A percentile compares a stretch with the other conserved stretches of the same genome.
Evolutionary conservation across 2,329 filamentous ascomycete genomes (phyloP).

Genomic region (Aureobasidium leucospermi): DNA sequence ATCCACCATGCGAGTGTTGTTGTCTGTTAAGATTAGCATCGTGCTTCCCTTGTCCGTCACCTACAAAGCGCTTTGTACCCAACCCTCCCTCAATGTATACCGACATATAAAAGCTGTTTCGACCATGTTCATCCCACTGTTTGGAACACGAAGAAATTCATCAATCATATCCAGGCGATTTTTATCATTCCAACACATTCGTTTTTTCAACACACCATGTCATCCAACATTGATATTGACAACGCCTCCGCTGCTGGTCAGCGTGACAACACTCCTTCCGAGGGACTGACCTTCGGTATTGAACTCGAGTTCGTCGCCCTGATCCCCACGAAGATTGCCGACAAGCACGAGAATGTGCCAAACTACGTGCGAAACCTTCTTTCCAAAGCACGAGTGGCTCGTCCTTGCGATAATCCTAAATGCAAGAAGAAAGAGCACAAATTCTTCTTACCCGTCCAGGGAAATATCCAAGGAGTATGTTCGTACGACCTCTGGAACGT

Average conservation of each 20-base stretch:
- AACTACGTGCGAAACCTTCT: not conserved
- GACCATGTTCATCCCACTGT: not conserved
- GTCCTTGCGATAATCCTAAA: not conserved
- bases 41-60: not conserved
- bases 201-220: not conserved
- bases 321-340: not conserved
- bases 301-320: not conserved
- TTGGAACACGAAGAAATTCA: not conserved
- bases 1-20: not conserved
- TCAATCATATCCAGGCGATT: not conserved
- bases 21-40: not conserved
- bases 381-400: not conserved
- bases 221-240: not conserved
- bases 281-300: not conserved
- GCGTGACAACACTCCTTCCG: not conserved
- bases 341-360: not conserved
- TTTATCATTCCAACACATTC: not conserved
- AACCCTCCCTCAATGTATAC: not conserved
- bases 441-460: not conserved
- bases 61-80: not conserved
- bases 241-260: conserved; percentile 5
- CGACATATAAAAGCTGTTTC: not conserved
- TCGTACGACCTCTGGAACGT: not conserved
- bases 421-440: not conserved
- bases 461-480: not conserved